These are phyloP conservation scores for Aegle marmelos DNA, from an alignment of 345 rosid species.

Conservation along the genomic window DNA sequence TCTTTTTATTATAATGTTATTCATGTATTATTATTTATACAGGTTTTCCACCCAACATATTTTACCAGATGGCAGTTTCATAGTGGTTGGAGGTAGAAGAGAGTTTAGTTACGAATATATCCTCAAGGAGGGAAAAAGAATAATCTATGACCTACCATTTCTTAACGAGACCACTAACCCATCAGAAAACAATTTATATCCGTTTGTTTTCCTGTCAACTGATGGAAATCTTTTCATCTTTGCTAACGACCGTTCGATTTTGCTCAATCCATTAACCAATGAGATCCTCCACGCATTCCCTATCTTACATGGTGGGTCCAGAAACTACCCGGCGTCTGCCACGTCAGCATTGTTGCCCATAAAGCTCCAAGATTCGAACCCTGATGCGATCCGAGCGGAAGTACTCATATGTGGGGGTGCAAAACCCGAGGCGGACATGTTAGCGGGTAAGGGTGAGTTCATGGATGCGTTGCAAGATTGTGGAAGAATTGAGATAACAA, in stretches of 20 bases:
- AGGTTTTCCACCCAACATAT: constrained; percentile 33
- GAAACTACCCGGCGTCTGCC: constrained; percentile 35
- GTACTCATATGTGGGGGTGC: constrained; percentile 42
- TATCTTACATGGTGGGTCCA: constrained; percentile 28
- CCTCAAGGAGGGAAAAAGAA: constrained; percentile 24
- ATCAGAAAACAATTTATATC: constrained; percentile 29
- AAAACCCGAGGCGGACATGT: constrained; percentile 19
- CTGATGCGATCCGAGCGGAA: constrained; percentile 13
- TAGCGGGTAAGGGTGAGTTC: constrained; percentile 24
- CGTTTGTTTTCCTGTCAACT: constrained; percentile 34
- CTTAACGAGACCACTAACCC: constrained; percentile 25
- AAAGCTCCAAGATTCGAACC: constrained; percentile 13
- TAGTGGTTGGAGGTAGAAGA: constrained; percentile 39
- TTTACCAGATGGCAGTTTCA: constrained; percentile 31
- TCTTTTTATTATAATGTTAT: too few relatives aligned
- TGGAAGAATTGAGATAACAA: constrained; percentile 29
- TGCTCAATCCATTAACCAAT: constrained; percentile 26
- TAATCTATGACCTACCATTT: constrained; percentile 21
- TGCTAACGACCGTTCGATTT: constrained; percentile 33
- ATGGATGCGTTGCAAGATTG: constrained; percentile 33
- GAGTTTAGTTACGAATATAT: constrained; percentile 37
- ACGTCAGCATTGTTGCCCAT: constrained; percentile 34
- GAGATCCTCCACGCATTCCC: constrained; percentile 26
- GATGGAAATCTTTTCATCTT: constrained; percentile 43
- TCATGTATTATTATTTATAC: neutral